These are phyloP conservation scores for Scutellaria barbata DNA, from an alignment of 257 asterid genomes.

Conservation along the genomic window DNA sequence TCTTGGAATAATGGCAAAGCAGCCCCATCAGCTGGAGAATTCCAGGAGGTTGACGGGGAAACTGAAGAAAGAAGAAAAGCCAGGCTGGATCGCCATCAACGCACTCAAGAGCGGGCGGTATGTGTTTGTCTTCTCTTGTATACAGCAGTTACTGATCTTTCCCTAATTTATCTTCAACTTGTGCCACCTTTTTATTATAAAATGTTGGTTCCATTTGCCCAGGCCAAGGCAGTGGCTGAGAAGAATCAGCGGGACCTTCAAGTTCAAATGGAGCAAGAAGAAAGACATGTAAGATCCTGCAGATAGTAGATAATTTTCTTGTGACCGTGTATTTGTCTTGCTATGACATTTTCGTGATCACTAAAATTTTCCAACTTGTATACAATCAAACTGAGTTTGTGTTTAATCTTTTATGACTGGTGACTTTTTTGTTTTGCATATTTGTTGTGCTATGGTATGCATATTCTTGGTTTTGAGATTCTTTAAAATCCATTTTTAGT, in stretches of 20 bases:
- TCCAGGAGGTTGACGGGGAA: slow-evolving; percentile 95
- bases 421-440: slow-evolving; percentile 16
- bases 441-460: not conserved
- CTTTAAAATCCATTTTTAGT: not conserved
- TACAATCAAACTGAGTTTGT: not conserved
- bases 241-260: slow-evolving; percentile 94
- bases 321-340: slow-evolving; percentile 23
- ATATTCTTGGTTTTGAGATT: slow-evolving; percentile 22
- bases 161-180: slow-evolving; percentile 17
- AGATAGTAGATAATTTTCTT: not conserved
- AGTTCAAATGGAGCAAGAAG: slow-evolving; percentile 95
- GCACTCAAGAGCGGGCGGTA: slow-evolving; percentile 98
- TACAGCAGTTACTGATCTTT: slow-evolving; percentile 19
- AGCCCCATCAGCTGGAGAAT: slow-evolving; percentile 74
- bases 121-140: slow-evolving; percentile 32
- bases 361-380: not conserved
- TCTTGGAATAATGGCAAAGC: slow-evolving; percentile 45
- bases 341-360: not conserved
- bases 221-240: slow-evolving; percentile 98
- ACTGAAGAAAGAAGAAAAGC: slow-evolving; percentile 95
- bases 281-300: slow-evolving; percentile 84
- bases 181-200: slow-evolving; percentile 22
- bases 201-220: slow-evolving; percentile 35
- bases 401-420: not conserved
- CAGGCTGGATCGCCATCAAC: slow-evolving; percentile 89